Conservation (phyloP, 345 rosid genomes). For the Citrus unshiu region DNA sequence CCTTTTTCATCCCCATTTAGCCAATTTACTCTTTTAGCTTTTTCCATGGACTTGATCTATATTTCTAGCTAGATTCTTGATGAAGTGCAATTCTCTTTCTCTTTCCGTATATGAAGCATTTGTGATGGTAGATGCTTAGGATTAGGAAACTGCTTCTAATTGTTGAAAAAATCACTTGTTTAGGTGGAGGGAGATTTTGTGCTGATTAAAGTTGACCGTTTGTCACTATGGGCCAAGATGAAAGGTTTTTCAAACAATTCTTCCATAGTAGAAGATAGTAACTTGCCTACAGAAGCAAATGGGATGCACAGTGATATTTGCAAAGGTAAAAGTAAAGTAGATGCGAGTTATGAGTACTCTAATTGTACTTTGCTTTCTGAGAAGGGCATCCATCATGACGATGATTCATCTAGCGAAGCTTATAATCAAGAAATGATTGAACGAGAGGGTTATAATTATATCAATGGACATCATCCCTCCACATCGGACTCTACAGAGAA, state of each 20-base stretch:
- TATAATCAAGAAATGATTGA: constrained; percentile 15
- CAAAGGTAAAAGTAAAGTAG: constrained; percentile 33
- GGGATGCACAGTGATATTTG: constrained; percentile 17
- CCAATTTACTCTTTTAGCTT: not conserved
- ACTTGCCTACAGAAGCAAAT: constrained; percentile 23
- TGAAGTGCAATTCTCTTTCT: not conserved
- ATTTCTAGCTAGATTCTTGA: not conserved
- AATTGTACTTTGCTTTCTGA: constrained; percentile 8
- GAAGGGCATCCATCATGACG: constrained; percentile 22
- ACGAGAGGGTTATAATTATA: constrained; percentile 11
- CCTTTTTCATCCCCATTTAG: not conserved
- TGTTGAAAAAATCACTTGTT: constrained; percentile 8
- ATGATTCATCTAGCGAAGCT: constrained; percentile 22
- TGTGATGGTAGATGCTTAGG: not conserved
- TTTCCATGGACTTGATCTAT: not conserved
- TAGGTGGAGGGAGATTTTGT: constrained; percentile 87
- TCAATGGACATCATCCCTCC: constrained; percentile 23
- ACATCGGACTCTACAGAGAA: constrained; percentile 22
- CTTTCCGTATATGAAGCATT: not conserved
- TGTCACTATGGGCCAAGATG: constrained; percentile 70
- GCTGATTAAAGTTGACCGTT: constrained; percentile 60
- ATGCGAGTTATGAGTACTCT: constrained; percentile 20
- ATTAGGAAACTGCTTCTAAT: not conserved
- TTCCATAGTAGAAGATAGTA: constrained; percentile 30
- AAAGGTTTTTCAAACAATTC: constrained; percentile 49